These are phyloP conservation scores for Trametes villosa DNA, from an alignment of 768 basidiomycete genomes.

Conservation along the genomic window DNA sequence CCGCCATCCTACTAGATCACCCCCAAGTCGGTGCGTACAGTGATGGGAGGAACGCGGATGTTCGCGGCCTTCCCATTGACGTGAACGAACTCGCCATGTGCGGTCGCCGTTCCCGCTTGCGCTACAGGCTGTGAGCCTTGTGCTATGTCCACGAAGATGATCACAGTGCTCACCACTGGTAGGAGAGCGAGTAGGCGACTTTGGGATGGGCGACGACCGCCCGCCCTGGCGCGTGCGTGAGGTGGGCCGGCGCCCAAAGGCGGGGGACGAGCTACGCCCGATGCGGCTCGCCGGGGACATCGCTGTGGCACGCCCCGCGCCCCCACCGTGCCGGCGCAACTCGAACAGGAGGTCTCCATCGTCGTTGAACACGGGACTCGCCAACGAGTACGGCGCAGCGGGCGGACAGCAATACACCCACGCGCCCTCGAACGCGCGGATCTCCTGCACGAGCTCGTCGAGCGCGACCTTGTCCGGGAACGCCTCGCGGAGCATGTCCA, in stretches of 20 bases:
- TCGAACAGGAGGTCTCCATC: constrained; percentile 27
- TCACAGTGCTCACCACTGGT: background rate
- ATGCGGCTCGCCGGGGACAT: background rate
- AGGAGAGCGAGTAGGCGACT: background rate
- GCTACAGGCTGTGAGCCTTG: background rate
- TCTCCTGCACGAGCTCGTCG: background rate
- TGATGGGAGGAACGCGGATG: background rate
- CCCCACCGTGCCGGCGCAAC: background rate
- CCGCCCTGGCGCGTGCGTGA: background rate
- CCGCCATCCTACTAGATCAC: too few relatives aligned
- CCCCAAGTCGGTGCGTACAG: background rate
- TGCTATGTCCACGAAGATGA: too few relatives aligned
- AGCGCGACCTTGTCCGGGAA: constrained; percentile 9
- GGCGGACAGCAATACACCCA: constrained; percentile 21
- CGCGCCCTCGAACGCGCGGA: constrained; percentile 14
- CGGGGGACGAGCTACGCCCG: background rate
- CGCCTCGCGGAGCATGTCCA: constrained; percentile 1
- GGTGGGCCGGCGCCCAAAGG: background rate
- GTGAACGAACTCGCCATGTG: background rate
- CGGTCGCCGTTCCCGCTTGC: background rate
- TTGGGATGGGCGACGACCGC: background rate
- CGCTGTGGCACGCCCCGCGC: background rate
- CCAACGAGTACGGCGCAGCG: constrained; percentile 16
- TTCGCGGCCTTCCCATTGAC: background rate
- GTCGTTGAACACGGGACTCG: constrained; percentile 26